Percentiles rank a stretch among this genome's conserved stretches.
These are phyloP conservation scores for Diplotaxis tenuifolia DNA, from an alignment of 345 rosid genomes.

Conservation along the genomic window DNA sequence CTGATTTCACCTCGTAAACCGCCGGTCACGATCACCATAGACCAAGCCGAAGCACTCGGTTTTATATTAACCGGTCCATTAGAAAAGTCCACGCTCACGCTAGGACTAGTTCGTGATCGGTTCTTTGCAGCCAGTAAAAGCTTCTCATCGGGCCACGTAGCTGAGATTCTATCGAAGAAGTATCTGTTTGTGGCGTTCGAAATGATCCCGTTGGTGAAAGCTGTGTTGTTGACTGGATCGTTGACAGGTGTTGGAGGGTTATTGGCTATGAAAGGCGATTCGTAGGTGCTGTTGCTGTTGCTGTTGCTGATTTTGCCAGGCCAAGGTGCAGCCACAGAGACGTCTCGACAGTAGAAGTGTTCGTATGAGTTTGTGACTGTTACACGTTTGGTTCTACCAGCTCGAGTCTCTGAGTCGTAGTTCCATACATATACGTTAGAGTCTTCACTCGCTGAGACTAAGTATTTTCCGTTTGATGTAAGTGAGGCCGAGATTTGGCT, in stretches of 20 bases:
- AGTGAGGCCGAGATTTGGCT: slow-evolving; percentile 87
- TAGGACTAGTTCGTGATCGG: slow-evolving; percentile 48
- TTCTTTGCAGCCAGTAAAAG: slow-evolving; percentile 47
- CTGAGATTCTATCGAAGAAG: slow-evolving; percentile 82
- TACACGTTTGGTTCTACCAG: slow-evolving; percentile 72
- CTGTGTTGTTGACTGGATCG: slow-evolving; percentile 44
- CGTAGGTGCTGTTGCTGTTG: slow-evolving; percentile 45
- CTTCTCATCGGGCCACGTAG: slow-evolving; percentile 91
- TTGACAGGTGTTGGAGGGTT: slow-evolving; percentile 89
- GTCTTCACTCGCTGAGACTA: slow-evolving; percentile 93
- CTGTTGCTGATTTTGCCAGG: slow-evolving; percentile 60
- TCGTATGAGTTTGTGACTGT: slow-evolving; percentile 70
- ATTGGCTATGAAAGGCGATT: slow-evolving; percentile 50
- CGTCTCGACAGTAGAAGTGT: slow-evolving; percentile 86
- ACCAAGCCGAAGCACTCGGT: slow-evolving; percentile 59
- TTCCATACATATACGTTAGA: slow-evolving; percentile 89
- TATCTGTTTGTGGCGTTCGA: slow-evolving; percentile 80
- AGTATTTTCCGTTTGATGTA: slow-evolving; percentile 67
- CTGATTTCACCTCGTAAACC: slow-evolving; percentile 81
- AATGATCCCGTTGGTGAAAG: slow-evolving; percentile 60
- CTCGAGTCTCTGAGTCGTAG: slow-evolving; percentile 72
- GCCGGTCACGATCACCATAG: slow-evolving; percentile 88
- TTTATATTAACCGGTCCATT: slow-evolving; percentile 41
- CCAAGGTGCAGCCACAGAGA: slow-evolving; percentile 85
- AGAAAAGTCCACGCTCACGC: slow-evolving; percentile 53